Evolutionary conservation across 345 rosid species (phyloP).

Genomic region (Eucalyptus regnans): DNA sequence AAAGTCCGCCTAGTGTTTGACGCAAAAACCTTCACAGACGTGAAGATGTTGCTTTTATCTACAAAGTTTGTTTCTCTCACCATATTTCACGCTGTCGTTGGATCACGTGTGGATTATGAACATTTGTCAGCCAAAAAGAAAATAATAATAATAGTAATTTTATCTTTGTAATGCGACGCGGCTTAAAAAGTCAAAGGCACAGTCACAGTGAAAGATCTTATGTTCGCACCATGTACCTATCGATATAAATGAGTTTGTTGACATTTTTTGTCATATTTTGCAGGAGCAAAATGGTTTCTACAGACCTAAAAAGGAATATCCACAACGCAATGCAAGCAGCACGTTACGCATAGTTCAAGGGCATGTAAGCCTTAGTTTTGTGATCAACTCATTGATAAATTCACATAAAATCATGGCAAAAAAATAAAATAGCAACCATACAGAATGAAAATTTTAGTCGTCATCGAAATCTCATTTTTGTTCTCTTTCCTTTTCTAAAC

Average conservation of each 20-base stretch:
- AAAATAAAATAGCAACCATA: background rate
- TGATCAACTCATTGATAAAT: background rate
- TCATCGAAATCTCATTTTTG: too few relatives aligned
- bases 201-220: background rate
- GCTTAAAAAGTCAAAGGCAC: background rate
- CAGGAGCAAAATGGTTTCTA: conserved; percentile 7
- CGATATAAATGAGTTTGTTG: background rate
- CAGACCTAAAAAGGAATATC: conserved; percentile 12
- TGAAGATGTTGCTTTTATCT: background rate
- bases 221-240: background rate
- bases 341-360: conserved; percentile 19
- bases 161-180: background rate
- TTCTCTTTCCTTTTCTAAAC: background rate
- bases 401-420: background rate
- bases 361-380: conserved; percentile 3
- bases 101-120: background rate
- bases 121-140: background rate
- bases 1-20: too few relatives aligned
- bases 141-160: background rate
- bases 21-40: too few relatives aligned
- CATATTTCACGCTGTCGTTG: background rate
- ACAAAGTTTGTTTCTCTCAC: background rate
- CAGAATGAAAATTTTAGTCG: background rate
- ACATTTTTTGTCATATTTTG: background rate
- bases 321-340: conserved; percentile 2